These are phyloP conservation scores for Trypanosomatidae sp. DNA, from an alignment of 208 protist species.

Conservation along the genomic window DNA sequence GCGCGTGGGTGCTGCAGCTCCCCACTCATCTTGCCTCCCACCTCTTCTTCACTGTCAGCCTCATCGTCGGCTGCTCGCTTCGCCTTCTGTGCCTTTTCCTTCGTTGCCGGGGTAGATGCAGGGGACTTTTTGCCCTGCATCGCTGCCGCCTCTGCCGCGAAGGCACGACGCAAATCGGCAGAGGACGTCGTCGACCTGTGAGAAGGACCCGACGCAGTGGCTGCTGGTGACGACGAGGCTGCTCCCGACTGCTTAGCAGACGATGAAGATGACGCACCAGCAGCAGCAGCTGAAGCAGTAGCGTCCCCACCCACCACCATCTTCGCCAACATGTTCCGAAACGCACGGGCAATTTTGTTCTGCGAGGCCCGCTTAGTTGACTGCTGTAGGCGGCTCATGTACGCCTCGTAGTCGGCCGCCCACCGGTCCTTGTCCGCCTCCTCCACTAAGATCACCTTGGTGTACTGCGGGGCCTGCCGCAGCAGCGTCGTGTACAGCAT, in stretches of 20 bases:
- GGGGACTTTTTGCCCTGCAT: not conserved
- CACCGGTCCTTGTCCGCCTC: conserved; percentile 60
- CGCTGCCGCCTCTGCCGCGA: conserved; percentile 12
- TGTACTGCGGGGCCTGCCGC: conserved; percentile 58
- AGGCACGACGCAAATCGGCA: conserved; percentile 5
- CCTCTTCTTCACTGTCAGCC: no score
- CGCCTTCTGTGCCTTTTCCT: not conserved
- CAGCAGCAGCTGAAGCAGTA: not conserved
- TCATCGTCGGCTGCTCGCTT: not conserved
- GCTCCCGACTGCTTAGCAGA: no score
- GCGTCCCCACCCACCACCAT: conserved; percentile 44
- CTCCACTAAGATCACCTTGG: conserved; percentile 77
- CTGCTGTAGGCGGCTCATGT: conserved; percentile 32
- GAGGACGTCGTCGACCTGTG: not conserved
- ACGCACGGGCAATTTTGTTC: conserved; percentile 37
- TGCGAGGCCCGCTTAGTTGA: conserved; percentile 27
- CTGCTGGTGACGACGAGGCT: not conserved
- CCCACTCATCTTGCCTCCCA: no score
- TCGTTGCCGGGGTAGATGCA: not conserved
- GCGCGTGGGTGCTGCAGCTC: conserved; percentile 31
- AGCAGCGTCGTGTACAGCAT: conserved; percentile 62
- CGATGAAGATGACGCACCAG: no score
- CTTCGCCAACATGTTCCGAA: conserved; percentile 54
- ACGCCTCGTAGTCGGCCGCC: conserved; percentile 37
- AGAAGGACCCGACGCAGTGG: not conserved